A percentile compares a stretch with the other conserved stretches of the same genome.
These are phyloP conservation scores for Austroboletus novae-zelandiae DNA, from an alignment of 1,284 basidiomycete genomes.

Conservation along the genomic window DNA sequence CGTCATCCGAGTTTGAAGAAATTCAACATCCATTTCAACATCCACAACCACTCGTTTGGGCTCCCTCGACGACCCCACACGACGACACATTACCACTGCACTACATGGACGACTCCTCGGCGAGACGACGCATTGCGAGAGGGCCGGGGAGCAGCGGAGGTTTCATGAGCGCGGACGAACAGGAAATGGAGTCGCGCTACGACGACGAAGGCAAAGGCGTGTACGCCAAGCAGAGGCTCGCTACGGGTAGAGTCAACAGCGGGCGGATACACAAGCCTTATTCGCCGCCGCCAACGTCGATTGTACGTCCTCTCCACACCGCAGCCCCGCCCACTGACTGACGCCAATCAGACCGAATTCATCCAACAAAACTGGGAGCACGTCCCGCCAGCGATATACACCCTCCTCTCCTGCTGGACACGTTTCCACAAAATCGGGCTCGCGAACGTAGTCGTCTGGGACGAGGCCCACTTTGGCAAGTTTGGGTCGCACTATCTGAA, in stretches of 20 bases:
- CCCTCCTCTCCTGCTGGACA: constrained; percentile 90
- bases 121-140: constrained; percentile 55
- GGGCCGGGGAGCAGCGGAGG: constrained; percentile 39
- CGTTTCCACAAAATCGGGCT: constrained; percentile 94
- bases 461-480: constrained; percentile 99
- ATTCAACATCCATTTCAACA: constrained; percentile 52
- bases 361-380: constrained; percentile 81
- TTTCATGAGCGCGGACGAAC: constrained; percentile 36
- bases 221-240: constrained; percentile 59
- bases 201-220: constrained; percentile 76
- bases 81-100: constrained; percentile 65
- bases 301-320: constrained; percentile 47
- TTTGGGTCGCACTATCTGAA: constrained; percentile 97
- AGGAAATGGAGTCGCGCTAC: constrained; percentile 37
- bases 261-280: constrained; percentile 60
- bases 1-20: constrained; percentile 71
- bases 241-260: constrained; percentile 49
- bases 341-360: constrained; percentile 61
- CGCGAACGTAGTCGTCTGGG: constrained; percentile 90
- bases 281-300: constrained; percentile 65
- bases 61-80: constrained; percentile 29
- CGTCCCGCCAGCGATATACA: constrained; percentile 84
- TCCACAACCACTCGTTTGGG: constrained; percentile 35
- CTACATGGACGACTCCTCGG: constrained; percentile 71
- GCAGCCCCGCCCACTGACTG: constrained; percentile 6